Percentiles rank a stretch among this genome's conserved stretches.
These are phyloP conservation scores for Coprinopsis cinerea DNA, from an alignment of 768 basidiomycete species.

Conservation along the genomic window DNA sequence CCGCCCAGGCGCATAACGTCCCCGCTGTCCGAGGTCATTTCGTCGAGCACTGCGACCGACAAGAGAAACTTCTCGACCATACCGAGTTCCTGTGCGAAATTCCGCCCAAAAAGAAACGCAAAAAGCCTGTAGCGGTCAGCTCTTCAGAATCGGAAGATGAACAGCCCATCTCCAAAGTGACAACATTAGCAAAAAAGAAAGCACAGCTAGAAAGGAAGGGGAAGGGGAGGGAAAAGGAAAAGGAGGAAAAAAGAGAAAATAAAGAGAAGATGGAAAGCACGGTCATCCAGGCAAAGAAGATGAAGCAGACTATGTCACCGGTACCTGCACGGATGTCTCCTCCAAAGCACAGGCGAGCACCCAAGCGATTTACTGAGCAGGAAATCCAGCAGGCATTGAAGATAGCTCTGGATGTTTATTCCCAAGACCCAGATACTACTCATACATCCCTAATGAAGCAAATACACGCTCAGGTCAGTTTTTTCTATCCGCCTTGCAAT, in stretches of 20 bases:
- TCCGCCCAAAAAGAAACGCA: slow-evolving; percentile 12
- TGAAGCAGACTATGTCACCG: no score
- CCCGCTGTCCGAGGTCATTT: slow-evolving; percentile 49
- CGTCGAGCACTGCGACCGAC: slow-evolving; percentile 45
- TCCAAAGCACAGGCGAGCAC: no score
- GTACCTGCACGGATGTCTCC: no score
- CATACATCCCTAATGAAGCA: slow-evolving; percentile 28
- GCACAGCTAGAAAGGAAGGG: no score
- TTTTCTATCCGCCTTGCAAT: neutral
- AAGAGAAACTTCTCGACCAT: slow-evolving; percentile 40
- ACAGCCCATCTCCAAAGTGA: neutral
- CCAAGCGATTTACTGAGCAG: slow-evolving; percentile 43
- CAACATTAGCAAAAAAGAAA: slow-evolving; percentile 8
- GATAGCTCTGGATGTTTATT: slow-evolving; percentile 38
- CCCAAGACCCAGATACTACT: slow-evolving; percentile 42
- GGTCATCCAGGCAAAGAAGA: no score
- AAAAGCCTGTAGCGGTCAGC: slow-evolving; percentile 13
- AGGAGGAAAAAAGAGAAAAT: no score
- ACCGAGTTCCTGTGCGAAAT: slow-evolving; percentile 37
- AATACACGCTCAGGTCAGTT: slow-evolving; percentile 21
- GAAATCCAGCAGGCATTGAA: slow-evolving; percentile 31
- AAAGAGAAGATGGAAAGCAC: no score
- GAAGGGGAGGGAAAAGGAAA: no score
- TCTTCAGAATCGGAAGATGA: slow-evolving; percentile 2
- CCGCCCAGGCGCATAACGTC: slow-evolving; percentile 30